Base-by-base conservation (phyloP, 352 stramenopile species). In the Pythium periplocum region DNA sequence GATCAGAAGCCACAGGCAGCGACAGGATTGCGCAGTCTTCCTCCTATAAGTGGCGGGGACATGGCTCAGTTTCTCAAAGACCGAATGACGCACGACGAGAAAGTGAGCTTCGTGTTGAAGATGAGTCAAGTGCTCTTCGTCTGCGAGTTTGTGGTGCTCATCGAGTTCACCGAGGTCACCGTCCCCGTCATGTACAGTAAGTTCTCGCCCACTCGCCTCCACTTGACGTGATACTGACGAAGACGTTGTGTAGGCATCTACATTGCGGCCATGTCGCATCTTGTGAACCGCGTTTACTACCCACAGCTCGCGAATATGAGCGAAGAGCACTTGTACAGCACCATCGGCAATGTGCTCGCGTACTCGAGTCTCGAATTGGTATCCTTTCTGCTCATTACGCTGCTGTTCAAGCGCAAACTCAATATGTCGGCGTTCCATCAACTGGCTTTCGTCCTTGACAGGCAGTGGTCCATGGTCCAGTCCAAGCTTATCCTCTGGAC, bases 151-250 rank as follows among this genome's bases (percentile, higher is more conserved):
- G 7, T 56, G 12, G 41, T 53, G 37, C 49, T 62, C 12, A 35
- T 62, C 39, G 55, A 62, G 37, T 57, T 45, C 42, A 33, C 46
- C 42, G 55, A 51, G 35, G 38, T 31, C 38, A 55, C 54, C 10
- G 47, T 61, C 39, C 46, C 54, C n/a, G 6, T 62, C 5, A 8
- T 56, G 9, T 51, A 56, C 35, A 34, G 37, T 54, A 45, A 42
- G 38, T 26, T 26, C 17, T 26, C 17, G 17, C 17, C 17, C 17
- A 26, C 17, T 26, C 17, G 17, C 17, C 17, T 26, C 17, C 17
- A 26, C 17, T 26, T 26, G 0, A 26, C 17, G 17, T 26, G 17
- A 26, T 26, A 26, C 17, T 26, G 17, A 26, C 17, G 17, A 26
- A 26, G 17, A 26, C 38, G 38, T 42, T 8, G 38, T 42, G 17